These are phyloP conservation scores for Oryza australiensis DNA, from an alignment of 176 grass and related monocot species.

Conservation along the genomic window DNA sequence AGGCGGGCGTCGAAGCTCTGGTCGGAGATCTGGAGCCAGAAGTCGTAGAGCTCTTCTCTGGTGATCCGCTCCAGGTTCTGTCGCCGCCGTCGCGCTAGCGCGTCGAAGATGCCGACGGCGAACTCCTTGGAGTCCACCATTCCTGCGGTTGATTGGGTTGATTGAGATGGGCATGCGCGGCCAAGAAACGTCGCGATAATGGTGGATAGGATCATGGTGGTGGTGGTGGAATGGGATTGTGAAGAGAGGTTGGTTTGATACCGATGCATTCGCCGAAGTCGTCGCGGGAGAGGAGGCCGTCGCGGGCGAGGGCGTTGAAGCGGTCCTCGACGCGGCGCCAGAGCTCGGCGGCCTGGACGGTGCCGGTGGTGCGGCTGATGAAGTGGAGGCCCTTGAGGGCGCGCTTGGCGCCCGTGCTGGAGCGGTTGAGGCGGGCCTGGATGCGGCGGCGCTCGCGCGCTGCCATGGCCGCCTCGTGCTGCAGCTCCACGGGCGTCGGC, in stretches of 20 bases:
- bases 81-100: constrained; percentile 63
- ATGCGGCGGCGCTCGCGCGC: constrained; percentile 71
- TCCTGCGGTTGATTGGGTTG: constrained; percentile 38
- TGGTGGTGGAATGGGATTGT: neutral
- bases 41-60: constrained; percentile 96
- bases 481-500: constrained; percentile 34
- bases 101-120: constrained; percentile 91
- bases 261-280: constrained; percentile 99
- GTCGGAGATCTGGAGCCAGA: constrained; percentile 99
- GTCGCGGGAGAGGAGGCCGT: constrained; percentile 84
- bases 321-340: constrained; percentile 83
- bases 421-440: constrained; percentile 68
- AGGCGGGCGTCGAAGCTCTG: constrained; percentile 99
- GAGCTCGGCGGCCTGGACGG: constrained; percentile 63
- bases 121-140: constrained; percentile 99
- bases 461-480: constrained; percentile 55
- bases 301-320: constrained; percentile 61
- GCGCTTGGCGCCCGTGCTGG: constrained; percentile 64
- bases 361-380: constrained; percentile 86
- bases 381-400: constrained; percentile 96
- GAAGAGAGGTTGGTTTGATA: neutral
- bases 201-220: neutral
- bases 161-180: neutral
- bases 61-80: constrained; percentile 90
- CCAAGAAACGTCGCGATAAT: constrained; percentile 1